Percentiles rank a stretch among this genome's conserved stretches.
Evolutionary conservation across 371 early-diverging fungal genomes (phyloP).

Genomic region (Mortierella sp.): DNA sequence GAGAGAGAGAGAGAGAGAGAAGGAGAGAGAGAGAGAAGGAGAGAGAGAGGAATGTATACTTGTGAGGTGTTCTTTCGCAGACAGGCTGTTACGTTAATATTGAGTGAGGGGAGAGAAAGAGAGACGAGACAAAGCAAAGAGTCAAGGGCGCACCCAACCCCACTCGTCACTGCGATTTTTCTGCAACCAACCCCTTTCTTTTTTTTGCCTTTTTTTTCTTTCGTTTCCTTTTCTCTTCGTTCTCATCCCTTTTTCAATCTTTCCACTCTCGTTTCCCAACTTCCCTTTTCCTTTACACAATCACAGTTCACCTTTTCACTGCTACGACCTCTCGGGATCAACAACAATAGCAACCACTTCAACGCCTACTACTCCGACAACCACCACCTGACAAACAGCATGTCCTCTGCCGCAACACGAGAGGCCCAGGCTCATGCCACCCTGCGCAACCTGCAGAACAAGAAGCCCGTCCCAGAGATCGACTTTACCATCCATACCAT

Average conservation of each 20-base stretch:
- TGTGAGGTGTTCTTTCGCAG: too few relatives aligned
- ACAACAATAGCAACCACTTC: not conserved
- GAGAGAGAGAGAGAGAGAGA: too few relatives aligned
- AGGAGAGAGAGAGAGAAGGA: too few relatives aligned
- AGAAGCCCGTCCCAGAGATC: constrained; percentile 61
- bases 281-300: not conserved
- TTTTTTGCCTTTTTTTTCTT: not conserved
- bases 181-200: not conserved
- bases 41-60: not conserved
- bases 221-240: not conserved
- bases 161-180: not conserved
- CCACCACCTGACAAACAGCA: constrained; percentile 5
- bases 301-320: not conserved
- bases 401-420: constrained; percentile 16
- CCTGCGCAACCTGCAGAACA: constrained; percentile 47
- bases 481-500: constrained; percentile 84
- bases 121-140: not conserved
- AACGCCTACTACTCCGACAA: not conserved
- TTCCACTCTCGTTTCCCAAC: not conserved
- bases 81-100: not conserved
- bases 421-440: constrained; percentile 50
- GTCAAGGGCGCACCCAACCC: not conserved
- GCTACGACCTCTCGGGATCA: not conserved
- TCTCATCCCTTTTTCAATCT: not conserved
- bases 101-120: not conserved